Evolutionary conservation across 306 rosid genomes (phyloP).

Genomic region (Ziziphus jujuba): DNA sequence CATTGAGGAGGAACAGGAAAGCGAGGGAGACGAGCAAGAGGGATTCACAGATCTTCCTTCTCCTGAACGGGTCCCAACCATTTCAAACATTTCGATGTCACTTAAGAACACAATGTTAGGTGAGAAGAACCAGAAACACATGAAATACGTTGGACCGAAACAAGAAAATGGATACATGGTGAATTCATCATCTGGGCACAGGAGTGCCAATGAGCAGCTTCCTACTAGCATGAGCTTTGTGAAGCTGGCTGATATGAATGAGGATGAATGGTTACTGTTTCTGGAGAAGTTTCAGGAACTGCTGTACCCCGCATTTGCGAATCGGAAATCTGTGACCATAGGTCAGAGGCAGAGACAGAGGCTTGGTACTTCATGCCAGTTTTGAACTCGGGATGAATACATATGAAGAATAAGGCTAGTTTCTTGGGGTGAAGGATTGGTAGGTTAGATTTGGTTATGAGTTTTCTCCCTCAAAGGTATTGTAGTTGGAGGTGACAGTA

Average conservation of each 20-base stretch:
- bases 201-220: conserved; percentile 94
- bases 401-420: conserved; percentile 38
- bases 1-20: conserved; percentile 72
- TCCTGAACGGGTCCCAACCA: conserved; percentile 35
- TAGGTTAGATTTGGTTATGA: conserved; percentile 41
- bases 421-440: conserved; percentile 45
- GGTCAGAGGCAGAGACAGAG: conserved; percentile 94
- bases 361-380: conserved; percentile 99
- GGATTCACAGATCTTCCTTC: conserved; percentile 25
- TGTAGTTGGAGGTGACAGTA: conserved; percentile 3
- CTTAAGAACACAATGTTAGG: conserved; percentile 56
- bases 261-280: conserved; percentile 77
- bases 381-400: conserved; percentile 62
- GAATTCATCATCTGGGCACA: conserved; percentile 72
- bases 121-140: conserved; percentile 56
- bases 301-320: conserved; percentile 72
- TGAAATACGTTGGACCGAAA: conserved; percentile 45
- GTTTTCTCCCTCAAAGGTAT: conserved; percentile 23
- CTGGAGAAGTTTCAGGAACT: conserved; percentile 76
- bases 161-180: conserved; percentile 47
- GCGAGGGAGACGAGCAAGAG: conserved; percentile 48
- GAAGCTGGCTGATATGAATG: conserved; percentile 72
- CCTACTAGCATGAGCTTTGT: conserved; percentile 82
- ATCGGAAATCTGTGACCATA: conserved; percentile 58
- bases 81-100: conserved; percentile 59